These are phyloP conservation scores for Pisolithus orientalis DNA, from an alignment of 768 basidiomycete species.

Conservation along the genomic window DNA sequence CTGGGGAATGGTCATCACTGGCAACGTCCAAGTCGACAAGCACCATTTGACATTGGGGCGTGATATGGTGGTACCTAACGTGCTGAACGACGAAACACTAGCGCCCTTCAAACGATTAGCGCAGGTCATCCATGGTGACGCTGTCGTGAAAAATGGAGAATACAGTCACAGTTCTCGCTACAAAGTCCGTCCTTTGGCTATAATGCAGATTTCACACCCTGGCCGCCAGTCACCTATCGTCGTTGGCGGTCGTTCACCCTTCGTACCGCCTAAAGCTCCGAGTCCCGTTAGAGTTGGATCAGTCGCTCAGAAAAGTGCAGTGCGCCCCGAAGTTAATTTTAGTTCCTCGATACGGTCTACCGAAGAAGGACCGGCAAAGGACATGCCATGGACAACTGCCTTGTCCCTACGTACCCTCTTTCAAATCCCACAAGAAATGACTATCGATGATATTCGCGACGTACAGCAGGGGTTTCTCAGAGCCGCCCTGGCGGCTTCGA, in stretches of 20 bases:
- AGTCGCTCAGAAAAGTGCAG: neutral
- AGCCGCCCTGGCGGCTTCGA: conserved; percentile 57
- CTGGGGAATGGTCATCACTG: conserved; percentile 89
- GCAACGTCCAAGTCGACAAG: conserved; percentile 67
- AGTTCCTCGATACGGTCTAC: neutral
- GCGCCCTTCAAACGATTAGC: conserved; percentile 48
- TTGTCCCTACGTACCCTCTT: conserved; percentile 42
- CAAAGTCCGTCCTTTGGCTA: conserved; percentile 34
- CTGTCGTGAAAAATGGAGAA: neutral
- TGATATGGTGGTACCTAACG: conserved; percentile 56
- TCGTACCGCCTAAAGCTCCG: conserved; percentile 61
- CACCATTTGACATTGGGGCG: conserved; percentile 66
- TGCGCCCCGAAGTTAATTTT: too few relatives aligned
- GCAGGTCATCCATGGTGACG: conserved; percentile 39
- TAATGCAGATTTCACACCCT: conserved; percentile 81
- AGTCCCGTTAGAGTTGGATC: conserved; percentile 52
- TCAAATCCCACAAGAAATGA: conserved; percentile 59
- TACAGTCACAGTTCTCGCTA: neutral
- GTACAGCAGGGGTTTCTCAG: conserved; percentile 58
- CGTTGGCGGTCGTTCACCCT: conserved; percentile 59
- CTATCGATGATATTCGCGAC: conserved; percentile 48
- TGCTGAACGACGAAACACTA: conserved; percentile 36
- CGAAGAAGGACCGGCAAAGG: neutral
- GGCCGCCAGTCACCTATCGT: conserved; percentile 80
- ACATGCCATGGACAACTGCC: conserved; percentile 9